phyloP scores from a whole-genome alignment of 2,329 filamentous ascomycete genomes.

The Penicillium sp. region DNA sequence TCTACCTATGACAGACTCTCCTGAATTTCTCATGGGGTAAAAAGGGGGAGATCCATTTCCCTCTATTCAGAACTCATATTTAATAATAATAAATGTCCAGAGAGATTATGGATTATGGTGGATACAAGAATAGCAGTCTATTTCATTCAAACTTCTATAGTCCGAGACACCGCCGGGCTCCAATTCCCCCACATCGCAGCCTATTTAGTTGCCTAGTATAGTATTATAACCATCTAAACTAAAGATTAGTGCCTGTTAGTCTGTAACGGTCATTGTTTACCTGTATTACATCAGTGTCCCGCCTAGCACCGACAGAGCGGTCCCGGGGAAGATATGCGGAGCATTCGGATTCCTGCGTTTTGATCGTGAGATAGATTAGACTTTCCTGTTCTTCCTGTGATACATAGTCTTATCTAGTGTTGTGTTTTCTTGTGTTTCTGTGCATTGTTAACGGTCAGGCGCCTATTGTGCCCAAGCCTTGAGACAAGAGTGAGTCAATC shows the following conservation, averaged over 20 bases:
- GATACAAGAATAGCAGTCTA: conserved; percentile 17
- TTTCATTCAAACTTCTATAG: conserved; percentile 25
- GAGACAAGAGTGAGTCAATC: conserved; percentile 19
- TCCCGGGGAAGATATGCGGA: conserved; percentile 30
- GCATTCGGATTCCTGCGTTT: conserved; percentile 24
- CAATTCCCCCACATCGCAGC: conserved; percentile 22
- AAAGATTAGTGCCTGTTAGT: background rate
- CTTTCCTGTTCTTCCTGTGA: conserved; percentile 17
- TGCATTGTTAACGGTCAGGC: conserved; percentile 15
- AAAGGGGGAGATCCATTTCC: conserved; percentile 1
- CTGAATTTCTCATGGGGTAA: background rate
- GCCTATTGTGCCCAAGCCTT: conserved; percentile 13
- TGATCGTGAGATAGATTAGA: conserved; percentile 18
- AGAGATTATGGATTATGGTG: conserved; percentile 17
- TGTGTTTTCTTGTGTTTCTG: background rate
- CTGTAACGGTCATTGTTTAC: conserved; percentile 11
- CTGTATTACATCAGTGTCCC: conserved; percentile 16
- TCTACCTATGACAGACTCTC: conserved; percentile 4
- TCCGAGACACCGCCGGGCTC: conserved; percentile 18
- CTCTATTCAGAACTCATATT: background rate
- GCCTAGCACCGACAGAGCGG: conserved; percentile 26
- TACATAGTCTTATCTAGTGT: conserved; percentile 3
- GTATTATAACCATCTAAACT: background rate
- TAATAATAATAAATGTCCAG: background rate
- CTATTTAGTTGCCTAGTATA: background rate